These are phyloP conservation scores for Aspergillus melleus DNA, from an alignment of 2,329 filamentous ascomycete genomes.

Conservation along the genomic window DNA sequence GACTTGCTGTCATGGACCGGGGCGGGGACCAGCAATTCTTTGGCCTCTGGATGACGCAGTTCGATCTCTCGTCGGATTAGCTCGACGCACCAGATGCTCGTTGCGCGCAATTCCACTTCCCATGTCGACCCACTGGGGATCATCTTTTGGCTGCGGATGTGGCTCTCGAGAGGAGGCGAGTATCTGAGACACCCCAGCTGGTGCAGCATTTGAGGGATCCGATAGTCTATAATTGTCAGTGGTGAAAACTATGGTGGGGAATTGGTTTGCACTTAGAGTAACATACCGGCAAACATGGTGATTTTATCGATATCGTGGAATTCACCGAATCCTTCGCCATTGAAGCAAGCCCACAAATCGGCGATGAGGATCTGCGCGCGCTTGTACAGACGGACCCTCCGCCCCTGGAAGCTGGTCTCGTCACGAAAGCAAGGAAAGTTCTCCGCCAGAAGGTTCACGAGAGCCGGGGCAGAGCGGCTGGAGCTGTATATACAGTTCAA, in stretches of 20 bases:
- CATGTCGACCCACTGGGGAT: constrained; percentile 72
- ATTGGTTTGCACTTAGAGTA: background rate
- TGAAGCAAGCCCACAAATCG: constrained; percentile 94
- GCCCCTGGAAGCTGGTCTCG: constrained; percentile 71
- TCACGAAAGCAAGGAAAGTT: constrained; percentile 87
- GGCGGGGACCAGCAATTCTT: constrained; percentile 23
- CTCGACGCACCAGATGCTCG: constrained; percentile 96
- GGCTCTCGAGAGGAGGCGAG: constrained; percentile 73
- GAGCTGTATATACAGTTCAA: constrained; percentile 71
- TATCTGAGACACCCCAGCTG: constrained; percentile 80
- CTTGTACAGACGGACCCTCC: constrained; percentile 81
- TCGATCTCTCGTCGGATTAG: constrained; percentile 80
- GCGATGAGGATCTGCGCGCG: constrained; percentile 94
- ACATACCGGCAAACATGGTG: constrained; percentile 84
- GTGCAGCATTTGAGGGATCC: constrained; percentile 89
- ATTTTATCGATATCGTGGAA: constrained; percentile 93
- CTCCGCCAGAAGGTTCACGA: constrained; percentile 82
- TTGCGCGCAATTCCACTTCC: constrained; percentile 87
- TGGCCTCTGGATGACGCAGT: constrained; percentile 67
- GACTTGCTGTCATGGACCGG: background rate
- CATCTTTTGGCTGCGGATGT: constrained; percentile 63
- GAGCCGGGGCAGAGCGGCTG: constrained; percentile 72
- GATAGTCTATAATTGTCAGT: constrained; percentile 65
- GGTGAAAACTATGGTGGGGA: background rate
- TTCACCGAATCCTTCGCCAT: constrained; percentile 72